Evolutionary conservation across 345 rosid genomes (phyloP).

Genomic region (Boechera stricta): DNA sequence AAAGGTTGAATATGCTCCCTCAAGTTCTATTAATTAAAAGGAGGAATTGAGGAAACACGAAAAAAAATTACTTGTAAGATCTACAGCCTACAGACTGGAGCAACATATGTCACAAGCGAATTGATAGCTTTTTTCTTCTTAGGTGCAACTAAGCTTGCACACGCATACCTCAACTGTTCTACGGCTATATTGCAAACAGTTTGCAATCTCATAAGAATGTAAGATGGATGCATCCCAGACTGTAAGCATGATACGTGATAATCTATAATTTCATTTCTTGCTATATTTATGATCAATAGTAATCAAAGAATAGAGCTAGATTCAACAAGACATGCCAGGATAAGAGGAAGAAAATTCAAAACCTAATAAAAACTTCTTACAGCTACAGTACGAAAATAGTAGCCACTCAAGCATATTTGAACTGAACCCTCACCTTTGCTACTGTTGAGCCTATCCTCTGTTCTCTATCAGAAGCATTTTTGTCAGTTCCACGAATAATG

Average conservation of each 20-base stretch:
- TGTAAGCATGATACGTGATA: conserved; percentile 12
- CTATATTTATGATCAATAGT: conserved; percentile 5
- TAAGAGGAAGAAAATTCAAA: conserved; percentile 20
- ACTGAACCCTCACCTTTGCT: conserved; percentile 73
- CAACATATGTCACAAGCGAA: conserved; percentile 28
- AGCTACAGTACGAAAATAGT: neutral
- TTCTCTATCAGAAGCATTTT: conserved; percentile 87
- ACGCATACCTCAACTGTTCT: neutral
- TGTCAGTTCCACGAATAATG: conserved; percentile 91
- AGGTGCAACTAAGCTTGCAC: conserved; percentile 9
- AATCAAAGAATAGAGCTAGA: conserved; percentile 14
- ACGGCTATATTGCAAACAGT: neutral
- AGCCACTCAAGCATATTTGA: conserved; percentile 24
- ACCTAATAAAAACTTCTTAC: conserved; percentile 8
- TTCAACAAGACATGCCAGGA: conserved; percentile 16
- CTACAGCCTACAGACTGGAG: conserved; percentile 14
- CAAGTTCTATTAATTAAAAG: conserved; percentile 59
- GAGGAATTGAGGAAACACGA: conserved; percentile 1
- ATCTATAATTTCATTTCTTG: neutral
- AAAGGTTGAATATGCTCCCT: conserved; percentile 91
- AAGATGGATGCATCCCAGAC: conserved; percentile 3
- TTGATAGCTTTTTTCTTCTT: conserved; percentile 7
- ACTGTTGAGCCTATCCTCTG: conserved; percentile 85
- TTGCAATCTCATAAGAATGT: conserved; percentile 9
- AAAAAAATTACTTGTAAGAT: neutral